Evolutionary conservation across 768 basidiomycete species (phyloP).

Genomic region (Phlebiopsis gigantea): DNA sequence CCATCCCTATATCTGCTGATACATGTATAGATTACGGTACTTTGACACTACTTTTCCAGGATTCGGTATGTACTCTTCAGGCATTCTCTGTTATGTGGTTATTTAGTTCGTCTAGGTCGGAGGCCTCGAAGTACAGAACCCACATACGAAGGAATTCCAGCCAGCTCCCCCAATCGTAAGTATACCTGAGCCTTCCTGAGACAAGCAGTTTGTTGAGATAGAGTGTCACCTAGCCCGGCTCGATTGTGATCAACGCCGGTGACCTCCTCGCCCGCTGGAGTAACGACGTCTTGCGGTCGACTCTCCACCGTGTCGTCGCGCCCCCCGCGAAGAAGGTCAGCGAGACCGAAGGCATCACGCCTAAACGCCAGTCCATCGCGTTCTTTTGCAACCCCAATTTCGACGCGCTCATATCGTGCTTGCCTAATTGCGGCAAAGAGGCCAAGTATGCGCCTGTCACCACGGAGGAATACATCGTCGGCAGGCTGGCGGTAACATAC

Average conservation of each 20-base stretch:
- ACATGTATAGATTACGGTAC: conserved; percentile 82
- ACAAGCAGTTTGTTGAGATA: conserved; percentile 2
- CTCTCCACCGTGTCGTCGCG: conserved; percentile 78
- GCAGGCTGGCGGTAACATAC: conserved; percentile 39
- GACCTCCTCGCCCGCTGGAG: conserved; percentile 82
- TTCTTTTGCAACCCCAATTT: conserved; percentile 87
- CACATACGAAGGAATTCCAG: conserved; percentile 65
- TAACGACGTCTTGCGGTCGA: conserved; percentile 74
- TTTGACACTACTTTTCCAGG: conserved; percentile 79
- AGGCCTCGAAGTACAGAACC: conserved; percentile 78
- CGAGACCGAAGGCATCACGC: conserved; percentile 49
- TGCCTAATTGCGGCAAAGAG: conserved; percentile 57
- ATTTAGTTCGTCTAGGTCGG: conserved; percentile 49
- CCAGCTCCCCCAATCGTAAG: conserved; percentile 74
- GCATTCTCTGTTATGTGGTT: background rate
- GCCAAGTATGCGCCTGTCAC: conserved; percentile 68
- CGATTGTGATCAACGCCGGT: conserved; percentile 79
- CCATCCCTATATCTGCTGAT: too few species aligned
- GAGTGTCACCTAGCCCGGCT: conserved; percentile 49
- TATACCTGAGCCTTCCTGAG: conserved; percentile 2
- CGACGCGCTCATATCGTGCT: conserved; percentile 58
- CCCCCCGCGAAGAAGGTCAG: conserved; percentile 49
- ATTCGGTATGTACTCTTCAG: conserved; percentile 37
- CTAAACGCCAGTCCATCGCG: conserved; percentile 72
- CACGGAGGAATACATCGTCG: conserved; percentile 73